Percentiles rank a stretch among this genome's conserved stretches.
phyloP scores from a whole-genome alignment of 1,284 basidiomycete genomes.

The Phaffia rhodozyma region DNA sequence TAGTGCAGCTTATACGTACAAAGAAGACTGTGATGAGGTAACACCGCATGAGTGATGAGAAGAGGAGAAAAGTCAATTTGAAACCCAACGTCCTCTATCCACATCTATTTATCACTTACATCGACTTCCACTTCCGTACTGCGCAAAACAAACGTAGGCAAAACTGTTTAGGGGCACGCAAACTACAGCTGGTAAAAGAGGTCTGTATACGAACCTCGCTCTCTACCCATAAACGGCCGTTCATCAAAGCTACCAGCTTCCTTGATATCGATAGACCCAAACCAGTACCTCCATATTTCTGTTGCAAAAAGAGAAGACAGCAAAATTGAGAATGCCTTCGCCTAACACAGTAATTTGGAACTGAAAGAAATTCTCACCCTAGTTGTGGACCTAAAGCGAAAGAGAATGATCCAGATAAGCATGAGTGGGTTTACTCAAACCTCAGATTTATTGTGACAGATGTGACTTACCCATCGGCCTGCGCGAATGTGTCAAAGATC shows the following conservation, averaged over 20 bases:
- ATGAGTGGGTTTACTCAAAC: neutral
- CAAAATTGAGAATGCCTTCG: conserved; percentile 14
- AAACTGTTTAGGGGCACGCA: neutral
- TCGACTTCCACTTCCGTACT: conserved; percentile 67
- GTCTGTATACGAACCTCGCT: conserved; percentile 9
- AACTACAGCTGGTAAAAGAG: too few species aligned
- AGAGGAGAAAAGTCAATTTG: neutral
- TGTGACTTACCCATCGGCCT: conserved; percentile 65
- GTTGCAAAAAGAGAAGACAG: conserved; percentile 16
- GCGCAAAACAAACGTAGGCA: neutral
- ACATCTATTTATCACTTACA: conserved; percentile 62
- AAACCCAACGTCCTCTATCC: too few species aligned
- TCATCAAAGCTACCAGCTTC: conserved; percentile 92
- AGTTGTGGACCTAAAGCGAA: conserved; percentile 51
- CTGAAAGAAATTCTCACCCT: conserved; percentile 42
- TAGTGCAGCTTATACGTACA: neutral
- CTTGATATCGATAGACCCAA: conserved; percentile 92
- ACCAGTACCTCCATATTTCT: conserved; percentile 97
- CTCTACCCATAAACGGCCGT: conserved; percentile 98
- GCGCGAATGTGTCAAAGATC: conserved; percentile 99
- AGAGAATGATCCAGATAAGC: neutral
- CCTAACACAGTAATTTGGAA: conserved; percentile 1
- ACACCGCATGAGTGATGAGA: neutral
- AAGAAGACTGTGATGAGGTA: conserved; percentile 50
- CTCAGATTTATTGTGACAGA: neutral